Evolutionary conservation across 108 stramenopile genomes (phyloP), one percentile per base, ranked within the genome.

Genomic region (Schizochytrium sp.): DNA sequence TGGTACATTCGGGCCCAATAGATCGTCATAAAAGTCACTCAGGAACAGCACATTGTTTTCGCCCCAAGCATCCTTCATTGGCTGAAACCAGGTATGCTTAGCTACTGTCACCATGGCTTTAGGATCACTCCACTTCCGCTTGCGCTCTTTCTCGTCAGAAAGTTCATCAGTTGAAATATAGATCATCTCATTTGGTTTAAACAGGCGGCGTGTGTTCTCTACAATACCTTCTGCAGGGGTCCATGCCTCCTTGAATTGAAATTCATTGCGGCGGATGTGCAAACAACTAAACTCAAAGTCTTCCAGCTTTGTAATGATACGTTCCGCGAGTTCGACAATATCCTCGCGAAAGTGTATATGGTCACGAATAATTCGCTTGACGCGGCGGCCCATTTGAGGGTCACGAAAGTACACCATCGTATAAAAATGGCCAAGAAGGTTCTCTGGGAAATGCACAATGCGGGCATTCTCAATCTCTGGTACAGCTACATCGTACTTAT

Each of bases 331-430:
- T 40, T 83, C 76, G 10, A 83, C 15, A 50, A 83, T 83, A 17
- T 83, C 76, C 76, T 83, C 76, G 50, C 76, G 76, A 55, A 83
- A 83, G 76, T 83, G 76, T 5, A 83, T 55, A 40, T 83, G 76
- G 53, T 83, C 76, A 10, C 76, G 76, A 2, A 83, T 83, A 42
- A 83, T 83, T 2, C 76, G 76, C 76, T 83, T 83, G 38, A 83
- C 76, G 13, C 76, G 47, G 28, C 76, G 45, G 5, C 76, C 76
- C 76, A 38, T 47, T 28, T 83, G 76, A n/a, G 76, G 76, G 76
- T 83, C 76, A 5, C 76, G 76, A 83, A 83, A 83, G 76, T 83
- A 83, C 15, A 83, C 76, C 50, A 83, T 55, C 15, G 76, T 83
- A 28, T 83, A 83, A 83, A 83, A 83, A 53, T 83, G 76, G 1